Evolutionary conservation across 2,329 filamentous ascomycete genomes (phyloP).

Genomic region (Talaromyces sp.): DNA sequence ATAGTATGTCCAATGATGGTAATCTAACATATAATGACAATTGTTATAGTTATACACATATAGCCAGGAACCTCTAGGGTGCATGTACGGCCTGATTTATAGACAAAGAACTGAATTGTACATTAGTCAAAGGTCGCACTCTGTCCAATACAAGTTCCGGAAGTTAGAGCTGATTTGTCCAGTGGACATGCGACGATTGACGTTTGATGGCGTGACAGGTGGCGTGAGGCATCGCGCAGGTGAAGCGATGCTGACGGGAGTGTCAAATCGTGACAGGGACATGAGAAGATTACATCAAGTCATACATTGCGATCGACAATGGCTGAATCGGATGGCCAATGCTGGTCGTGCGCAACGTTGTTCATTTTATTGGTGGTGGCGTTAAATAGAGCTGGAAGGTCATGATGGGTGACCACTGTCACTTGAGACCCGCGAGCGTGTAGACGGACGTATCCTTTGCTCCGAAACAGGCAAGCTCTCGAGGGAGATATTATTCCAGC

Average conservation of each 20-base stretch:
- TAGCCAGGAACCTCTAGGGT: neutral
- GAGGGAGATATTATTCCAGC: slow-evolving; percentile 31
- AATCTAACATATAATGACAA: neutral
- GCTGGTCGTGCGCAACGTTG: neutral
- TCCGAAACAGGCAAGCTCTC: slow-evolving; percentile 33
- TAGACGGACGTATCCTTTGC: slow-evolving; percentile 23
- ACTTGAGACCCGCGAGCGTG: slow-evolving; percentile 15
- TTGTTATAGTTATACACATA: neutral
- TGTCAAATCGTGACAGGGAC: no score
- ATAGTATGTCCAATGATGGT: neutral
- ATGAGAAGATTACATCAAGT: no score
- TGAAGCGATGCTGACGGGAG: no score
- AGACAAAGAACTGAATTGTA: neutral
- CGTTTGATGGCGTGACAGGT: no score
- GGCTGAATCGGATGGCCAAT: no score
- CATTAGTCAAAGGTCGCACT: neutral
- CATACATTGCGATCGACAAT: no score
- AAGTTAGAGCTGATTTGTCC: no score
- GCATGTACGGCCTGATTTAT: neutral
- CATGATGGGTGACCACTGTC: slow-evolving; percentile 22
- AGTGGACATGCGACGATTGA: no score
- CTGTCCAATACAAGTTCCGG: no score
- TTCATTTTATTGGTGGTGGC: neutral
- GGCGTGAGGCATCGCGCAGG: no score
- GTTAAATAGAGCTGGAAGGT: neutral